A percentile compares a stretch with the other conserved stretches of the same genome.
Evolutionary conservation across 768 basidiomycete genomes (phyloP).

Genomic region (Chalciporus piperatus): DNA sequence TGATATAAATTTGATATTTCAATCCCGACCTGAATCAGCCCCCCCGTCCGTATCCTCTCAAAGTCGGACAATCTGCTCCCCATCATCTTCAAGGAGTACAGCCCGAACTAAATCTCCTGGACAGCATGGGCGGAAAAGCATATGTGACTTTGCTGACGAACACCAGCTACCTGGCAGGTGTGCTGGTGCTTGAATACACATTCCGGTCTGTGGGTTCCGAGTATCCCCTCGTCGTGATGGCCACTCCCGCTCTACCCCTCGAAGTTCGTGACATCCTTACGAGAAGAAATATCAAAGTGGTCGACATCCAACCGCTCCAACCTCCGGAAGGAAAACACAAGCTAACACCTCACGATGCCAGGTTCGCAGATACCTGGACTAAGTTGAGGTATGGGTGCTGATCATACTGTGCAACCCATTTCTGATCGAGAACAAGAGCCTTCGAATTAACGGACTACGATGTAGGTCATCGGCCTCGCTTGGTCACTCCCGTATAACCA

Average conservation of each 20-base stretch:
- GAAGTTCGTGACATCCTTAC: slow-evolving; percentile 50
- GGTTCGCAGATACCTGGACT: slow-evolving; percentile 66
- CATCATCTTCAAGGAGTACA: no score
- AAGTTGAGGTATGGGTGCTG: slow-evolving; percentile 44
- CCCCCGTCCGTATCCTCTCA: not conserved
- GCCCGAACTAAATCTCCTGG: not conserved
- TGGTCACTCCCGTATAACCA: not conserved
- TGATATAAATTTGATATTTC: no score
- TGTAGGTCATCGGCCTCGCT: slow-evolving; percentile 34
- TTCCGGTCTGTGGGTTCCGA: slow-evolving; percentile 52
- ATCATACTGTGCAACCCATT: not conserved
- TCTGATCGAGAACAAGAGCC: slow-evolving; percentile 30
- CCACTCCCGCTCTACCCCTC: slow-evolving; percentile 54
- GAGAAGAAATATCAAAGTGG: slow-evolving; percentile 50
- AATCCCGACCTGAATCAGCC: not conserved
- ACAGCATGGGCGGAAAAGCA: slow-evolving; percentile 37
- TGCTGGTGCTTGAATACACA: slow-evolving; percentile 52
- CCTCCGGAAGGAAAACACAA: slow-evolving; percentile 44
- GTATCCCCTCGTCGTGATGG: slow-evolving; percentile 82
- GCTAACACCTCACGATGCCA: slow-evolving; percentile 37
- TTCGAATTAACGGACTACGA: slow-evolving; percentile 71
- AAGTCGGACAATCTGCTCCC: not conserved
- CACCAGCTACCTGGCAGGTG: slow-evolving; percentile 52
- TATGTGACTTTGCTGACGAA: slow-evolving; percentile 82
- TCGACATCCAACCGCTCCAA: slow-evolving; percentile 57